A percentile compares a stretch with the other conserved stretches of the same genome.
Evolutionary conservation across 1,139 yeast genomes (phyloP).

Genomic region (Candida anutae): DNA sequence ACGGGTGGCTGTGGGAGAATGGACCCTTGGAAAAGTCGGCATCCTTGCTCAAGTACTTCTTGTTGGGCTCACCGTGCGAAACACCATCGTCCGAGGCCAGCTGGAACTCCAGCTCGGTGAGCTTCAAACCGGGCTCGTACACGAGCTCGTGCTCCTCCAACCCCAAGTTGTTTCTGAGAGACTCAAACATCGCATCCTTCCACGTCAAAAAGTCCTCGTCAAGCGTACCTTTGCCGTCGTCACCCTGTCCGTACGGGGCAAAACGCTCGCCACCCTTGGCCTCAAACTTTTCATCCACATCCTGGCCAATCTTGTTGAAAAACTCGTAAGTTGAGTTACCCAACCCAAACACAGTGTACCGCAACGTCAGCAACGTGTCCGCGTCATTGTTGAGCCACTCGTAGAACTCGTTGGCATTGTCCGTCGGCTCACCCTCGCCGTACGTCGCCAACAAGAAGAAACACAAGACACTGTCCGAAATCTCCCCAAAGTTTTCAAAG

Average conservation of each 20-base stretch:
- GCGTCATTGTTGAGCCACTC: constrained; percentile 54
- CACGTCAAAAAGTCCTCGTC: constrained; percentile 93
- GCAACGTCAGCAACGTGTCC: constrained; percentile 54
- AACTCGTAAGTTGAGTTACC: constrained; percentile 93
- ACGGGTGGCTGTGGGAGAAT: constrained; percentile 78
- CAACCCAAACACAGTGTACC: constrained; percentile 74
- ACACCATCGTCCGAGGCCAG: constrained; percentile 35
- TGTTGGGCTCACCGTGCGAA: constrained; percentile 81
- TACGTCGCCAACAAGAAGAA: constrained; percentile 85
- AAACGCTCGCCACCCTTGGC: constrained; percentile 65
- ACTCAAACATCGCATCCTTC: constrained; percentile 73
- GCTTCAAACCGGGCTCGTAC: constrained; percentile 66
- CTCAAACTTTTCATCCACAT: constrained; percentile 40
- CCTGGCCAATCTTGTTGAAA: constrained; percentile 76
- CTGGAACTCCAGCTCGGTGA: constrained; percentile 25
- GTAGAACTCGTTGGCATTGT: constrained; percentile 72
- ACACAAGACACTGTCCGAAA: constrained; percentile 45
- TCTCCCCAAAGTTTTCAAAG: constrained; percentile 60
- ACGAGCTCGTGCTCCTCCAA: constrained; percentile 69
- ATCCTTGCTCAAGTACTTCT: constrained; percentile 44
- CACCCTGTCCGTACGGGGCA: constrained; percentile 82
- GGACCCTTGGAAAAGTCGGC: constrained; percentile 59
- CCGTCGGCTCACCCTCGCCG: constrained; percentile 99
- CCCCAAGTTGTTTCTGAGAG: constrained; percentile 56
- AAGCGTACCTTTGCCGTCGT: constrained; percentile 89